Percentiles rank a stretch among this genome's conserved stretches.
phyloP scores from a whole-genome alignment of 306 rosid species.

The Lablab purpureus region DNA sequence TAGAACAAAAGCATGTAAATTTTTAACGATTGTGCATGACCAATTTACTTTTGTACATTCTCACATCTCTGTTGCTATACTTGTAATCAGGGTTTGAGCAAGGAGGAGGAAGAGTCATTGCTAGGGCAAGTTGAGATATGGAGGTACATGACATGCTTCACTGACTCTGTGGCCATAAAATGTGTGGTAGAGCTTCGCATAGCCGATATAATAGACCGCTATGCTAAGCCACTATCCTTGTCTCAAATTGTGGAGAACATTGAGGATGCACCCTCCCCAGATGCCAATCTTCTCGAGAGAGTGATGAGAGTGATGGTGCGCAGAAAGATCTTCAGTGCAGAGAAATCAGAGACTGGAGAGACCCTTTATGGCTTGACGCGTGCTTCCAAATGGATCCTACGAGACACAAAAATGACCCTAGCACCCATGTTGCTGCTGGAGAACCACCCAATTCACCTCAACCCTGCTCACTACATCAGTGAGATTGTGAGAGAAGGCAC shows the following conservation, averaged over 20 bases:
- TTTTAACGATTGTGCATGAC: no score
- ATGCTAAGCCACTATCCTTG: slow-evolving; percentile 46
- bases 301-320: slow-evolving; percentile 57
- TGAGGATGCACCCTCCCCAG: slow-evolving; percentile 52
- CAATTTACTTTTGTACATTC: not conserved
- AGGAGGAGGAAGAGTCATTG: slow-evolving; percentile 50
- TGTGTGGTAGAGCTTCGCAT: slow-evolving; percentile 48
- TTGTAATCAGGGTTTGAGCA: slow-evolving; percentile 35
- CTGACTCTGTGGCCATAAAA: slow-evolving; percentile 53
- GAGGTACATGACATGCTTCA: slow-evolving; percentile 51
- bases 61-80: not conserved
- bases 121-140: slow-evolving; percentile 58
- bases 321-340: slow-evolving; percentile 51
- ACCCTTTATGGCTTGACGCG: slow-evolving; percentile 49
- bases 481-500: slow-evolving; percentile 50
- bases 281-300: slow-evolving; percentile 34
- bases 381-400: slow-evolving; percentile 53
- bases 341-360: slow-evolving; percentile 39
- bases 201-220: slow-evolving; percentile 55
- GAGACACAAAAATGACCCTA: slow-evolving; percentile 52
- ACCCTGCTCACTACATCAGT: slow-evolving; percentile 45
- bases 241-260: slow-evolving; percentile 44
- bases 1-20: not conserved
- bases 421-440: slow-evolving; percentile 53
- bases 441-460: slow-evolving; percentile 54